Conservation (phyloP, 2,329 filamentous ascomycete species). For the Colletotrichum ledebouriae region DNA sequence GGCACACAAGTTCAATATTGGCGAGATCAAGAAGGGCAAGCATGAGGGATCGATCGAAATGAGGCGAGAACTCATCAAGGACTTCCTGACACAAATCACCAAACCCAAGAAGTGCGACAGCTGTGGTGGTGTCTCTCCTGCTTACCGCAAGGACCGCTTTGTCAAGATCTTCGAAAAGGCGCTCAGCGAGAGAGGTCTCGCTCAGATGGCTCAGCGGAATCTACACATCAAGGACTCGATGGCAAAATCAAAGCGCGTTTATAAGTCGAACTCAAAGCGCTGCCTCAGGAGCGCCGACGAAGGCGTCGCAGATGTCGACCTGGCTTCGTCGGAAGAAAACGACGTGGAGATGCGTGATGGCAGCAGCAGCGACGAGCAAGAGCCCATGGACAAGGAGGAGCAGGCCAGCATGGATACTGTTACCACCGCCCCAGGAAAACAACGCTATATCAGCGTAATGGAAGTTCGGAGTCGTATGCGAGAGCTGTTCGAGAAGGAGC, state of each 20-base stretch:
- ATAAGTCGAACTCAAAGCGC: conserved; percentile 49
- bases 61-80: conserved; percentile 81
- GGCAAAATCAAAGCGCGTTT: conserved; percentile 51
- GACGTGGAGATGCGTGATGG: conserved; percentile 58
- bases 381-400: conserved; percentile 56
- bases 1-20: conserved; percentile 63
- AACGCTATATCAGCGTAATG: conserved; percentile 84
- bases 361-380: conserved; percentile 61
- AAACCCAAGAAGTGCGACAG: conserved; percentile 77
- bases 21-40: conserved; percentile 73
- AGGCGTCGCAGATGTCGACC: conserved; percentile 75
- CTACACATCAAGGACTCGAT: conserved; percentile 80
- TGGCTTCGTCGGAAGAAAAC: conserved; percentile 61
- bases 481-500: conserved; percentile 88
- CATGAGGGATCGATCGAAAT: conserved; percentile 87
- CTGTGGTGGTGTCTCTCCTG: conserved; percentile 79
- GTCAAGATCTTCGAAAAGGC: conserved; percentile 95
- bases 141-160: conserved; percentile 89
- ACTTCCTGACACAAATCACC: conserved; percentile 82
- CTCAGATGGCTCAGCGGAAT: conserved; percentile 78
- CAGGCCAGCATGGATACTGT: conserved; percentile 52
- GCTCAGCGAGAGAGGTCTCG: conserved; percentile 79
- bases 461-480: conserved; percentile 85
- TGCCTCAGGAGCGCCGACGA: conserved; percentile 68
- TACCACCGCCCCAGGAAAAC: conserved; percentile 55